These are phyloP conservation scores for Fusarium sp. DNA, from an alignment of 2,329 filamentous ascomycete species.

Conservation along the genomic window DNA sequence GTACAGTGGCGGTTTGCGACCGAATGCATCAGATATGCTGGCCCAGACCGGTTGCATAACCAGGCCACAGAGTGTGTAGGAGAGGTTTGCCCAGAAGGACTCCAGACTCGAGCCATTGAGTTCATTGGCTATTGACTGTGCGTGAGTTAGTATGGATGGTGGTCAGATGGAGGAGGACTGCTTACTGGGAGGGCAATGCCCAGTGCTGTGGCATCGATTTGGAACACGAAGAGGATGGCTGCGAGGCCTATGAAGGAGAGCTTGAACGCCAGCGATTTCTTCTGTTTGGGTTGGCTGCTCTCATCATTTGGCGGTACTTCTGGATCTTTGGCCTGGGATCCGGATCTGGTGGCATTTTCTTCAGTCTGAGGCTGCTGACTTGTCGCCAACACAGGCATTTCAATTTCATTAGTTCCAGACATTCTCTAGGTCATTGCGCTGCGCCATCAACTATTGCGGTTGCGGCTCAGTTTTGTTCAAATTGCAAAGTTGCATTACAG, in stretches of 20 bases:
- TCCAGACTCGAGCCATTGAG: constrained; percentile 19
- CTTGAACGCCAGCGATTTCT: constrained; percentile 19
- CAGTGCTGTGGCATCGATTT: constrained; percentile 21
- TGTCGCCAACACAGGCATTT: not conserved
- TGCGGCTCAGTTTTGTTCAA: not conserved
- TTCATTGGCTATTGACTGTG: constrained; percentile 18
- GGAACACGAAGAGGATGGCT: constrained; percentile 12
- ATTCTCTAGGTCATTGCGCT: not conserved
- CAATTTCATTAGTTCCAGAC: accelerated
- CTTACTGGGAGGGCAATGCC: constrained; percentile 19
- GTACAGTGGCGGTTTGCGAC: constrained; percentile 16
- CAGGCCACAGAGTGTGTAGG: constrained; percentile 18
- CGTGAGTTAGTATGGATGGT: not conserved
- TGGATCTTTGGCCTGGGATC: too few relatives aligned
- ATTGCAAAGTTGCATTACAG: not conserved
- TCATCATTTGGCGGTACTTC: not conserved
- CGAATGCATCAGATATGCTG: constrained; percentile 21
- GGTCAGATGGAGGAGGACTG: not conserved
- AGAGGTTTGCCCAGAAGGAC: constrained; percentile 18
- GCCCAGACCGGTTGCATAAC: constrained; percentile 26
- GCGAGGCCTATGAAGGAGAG: constrained; percentile 14
- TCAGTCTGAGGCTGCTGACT: not conserved
- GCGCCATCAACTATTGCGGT: not conserved
- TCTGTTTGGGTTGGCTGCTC: not conserved
- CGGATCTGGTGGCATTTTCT: not conserved